Conservation (phyloP, 2,329 filamentous ascomycete species). For the Exophiala viscosa region DNA sequence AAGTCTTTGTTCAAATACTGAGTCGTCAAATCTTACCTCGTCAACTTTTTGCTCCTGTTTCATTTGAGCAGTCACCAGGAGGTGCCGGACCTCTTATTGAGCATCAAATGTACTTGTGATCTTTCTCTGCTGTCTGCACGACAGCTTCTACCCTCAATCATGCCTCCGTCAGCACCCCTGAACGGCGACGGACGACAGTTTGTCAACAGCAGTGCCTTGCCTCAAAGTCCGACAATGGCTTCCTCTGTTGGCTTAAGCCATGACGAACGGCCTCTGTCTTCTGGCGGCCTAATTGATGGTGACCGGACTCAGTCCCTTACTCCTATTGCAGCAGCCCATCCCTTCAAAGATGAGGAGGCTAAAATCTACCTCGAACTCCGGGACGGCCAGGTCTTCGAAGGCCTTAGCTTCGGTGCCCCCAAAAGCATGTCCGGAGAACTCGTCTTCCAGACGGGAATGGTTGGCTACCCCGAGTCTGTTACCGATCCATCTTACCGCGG, state of each 20-base stretch:
- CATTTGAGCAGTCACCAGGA: not conserved
- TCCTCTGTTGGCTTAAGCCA: conserved; percentile 36
- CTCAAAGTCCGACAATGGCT: conserved; percentile 40
- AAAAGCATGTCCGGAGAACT: conserved; percentile 95
- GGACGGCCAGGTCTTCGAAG: conserved; percentile 86
- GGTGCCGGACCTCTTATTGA: conserved; percentile 1
- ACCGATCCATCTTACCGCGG: conserved; percentile 84
- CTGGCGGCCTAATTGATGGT: conserved; percentile 6
- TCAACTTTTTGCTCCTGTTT: conserved; percentile 5
- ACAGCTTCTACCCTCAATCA: conserved; percentile 12
- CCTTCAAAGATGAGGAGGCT: conserved; percentile 51
- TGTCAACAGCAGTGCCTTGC: conserved; percentile 28
- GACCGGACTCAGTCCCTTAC: conserved; percentile 34
- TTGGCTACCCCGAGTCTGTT: conserved; percentile 94
- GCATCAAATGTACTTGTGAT: conserved; percentile 17
- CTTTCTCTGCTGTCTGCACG: conserved; percentile 13
- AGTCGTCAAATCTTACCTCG: not conserved
- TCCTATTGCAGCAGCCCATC: conserved; percentile 60
- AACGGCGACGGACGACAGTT: conserved; percentile 9
- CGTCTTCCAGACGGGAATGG: conserved; percentile 99
- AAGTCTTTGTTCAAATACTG: too few species aligned
- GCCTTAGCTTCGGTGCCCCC: conserved; percentile 91
- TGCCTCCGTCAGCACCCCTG: conserved; percentile 11
- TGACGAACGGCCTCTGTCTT: conserved; percentile 9
- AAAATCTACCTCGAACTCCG: conserved; percentile 86